A percentile compares a stretch with the other conserved stretches of the same genome.
phyloP scores from a whole-genome alignment of 1,139 yeast genomes.

The Geotrichum restrictum region DNA sequence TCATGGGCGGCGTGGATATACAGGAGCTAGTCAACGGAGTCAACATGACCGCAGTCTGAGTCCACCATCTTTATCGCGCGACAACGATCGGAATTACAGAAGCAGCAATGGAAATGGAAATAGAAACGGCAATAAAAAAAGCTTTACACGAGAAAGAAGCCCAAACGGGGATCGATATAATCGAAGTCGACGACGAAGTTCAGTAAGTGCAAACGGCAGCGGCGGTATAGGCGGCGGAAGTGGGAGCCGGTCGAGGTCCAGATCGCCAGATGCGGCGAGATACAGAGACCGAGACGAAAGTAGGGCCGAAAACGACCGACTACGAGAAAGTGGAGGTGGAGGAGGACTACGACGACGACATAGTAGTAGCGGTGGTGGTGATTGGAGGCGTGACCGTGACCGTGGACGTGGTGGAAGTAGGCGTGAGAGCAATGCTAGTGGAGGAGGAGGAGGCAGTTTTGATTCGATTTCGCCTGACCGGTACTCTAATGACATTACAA shows the following conservation, averaged over 20 bases:
- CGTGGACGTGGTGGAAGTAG: background rate
- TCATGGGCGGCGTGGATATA: slow-evolving; percentile 1
- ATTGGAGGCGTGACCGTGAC: too few species aligned
- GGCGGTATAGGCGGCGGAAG: too few species aligned
- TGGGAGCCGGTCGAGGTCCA: background rate
- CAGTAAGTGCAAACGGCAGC: background rate
- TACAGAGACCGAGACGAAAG: background rate
- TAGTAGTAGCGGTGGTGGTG: too few species aligned
- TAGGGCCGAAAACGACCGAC: too few species aligned
- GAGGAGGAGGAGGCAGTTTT: background rate
- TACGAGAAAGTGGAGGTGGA: too few species aligned
- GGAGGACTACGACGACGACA: background rate
- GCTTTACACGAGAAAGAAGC: background rate
- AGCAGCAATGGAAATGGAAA: too few species aligned
- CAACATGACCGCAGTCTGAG: slow-evolving; percentile 15
- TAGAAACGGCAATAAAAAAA: background rate
- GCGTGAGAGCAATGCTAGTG: background rate
- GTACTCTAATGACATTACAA: too few species aligned
- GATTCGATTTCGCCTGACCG: background rate
- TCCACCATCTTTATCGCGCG: slow-evolving; percentile 1
- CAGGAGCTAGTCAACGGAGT: too few species aligned
- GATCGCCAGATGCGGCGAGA: slow-evolving; percentile 5
- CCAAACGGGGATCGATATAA: background rate
- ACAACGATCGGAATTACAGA: too few species aligned
- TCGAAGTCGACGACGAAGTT: slow-evolving; percentile 4